phyloP scores from a whole-genome alignment of 768 basidiomycete species.

The Antrodiella citrinella region DNA sequence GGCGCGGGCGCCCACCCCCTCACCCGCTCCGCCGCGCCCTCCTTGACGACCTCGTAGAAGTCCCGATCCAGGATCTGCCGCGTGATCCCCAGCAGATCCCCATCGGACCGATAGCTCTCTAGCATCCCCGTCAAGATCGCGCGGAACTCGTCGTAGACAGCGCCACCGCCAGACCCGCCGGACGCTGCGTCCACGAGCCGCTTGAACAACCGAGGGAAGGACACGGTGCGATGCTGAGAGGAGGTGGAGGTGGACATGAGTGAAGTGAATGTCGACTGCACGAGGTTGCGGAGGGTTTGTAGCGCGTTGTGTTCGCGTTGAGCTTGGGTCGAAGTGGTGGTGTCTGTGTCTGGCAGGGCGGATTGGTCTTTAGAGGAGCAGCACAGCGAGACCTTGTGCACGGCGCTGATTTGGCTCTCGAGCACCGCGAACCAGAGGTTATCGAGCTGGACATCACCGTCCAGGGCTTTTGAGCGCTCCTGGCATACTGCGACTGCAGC shows the following conservation, averaged over 20 bases:
- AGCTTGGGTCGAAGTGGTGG: neutral
- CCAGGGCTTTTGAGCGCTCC: conserved; percentile 43
- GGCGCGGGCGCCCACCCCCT: conserved; percentile 53
- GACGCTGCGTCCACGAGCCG: conserved; percentile 75
- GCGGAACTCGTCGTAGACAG: conserved; percentile 85
- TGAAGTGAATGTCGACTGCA: conserved; percentile 77
- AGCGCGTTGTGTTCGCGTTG: conserved; percentile 30
- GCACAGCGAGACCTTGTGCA: conserved; percentile 58
- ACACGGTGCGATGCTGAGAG: conserved; percentile 44
- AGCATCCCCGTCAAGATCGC: conserved; percentile 91
- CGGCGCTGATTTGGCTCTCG: conserved; percentile 69
- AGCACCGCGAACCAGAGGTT: conserved; percentile 89
- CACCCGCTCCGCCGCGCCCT: conserved; percentile 45
- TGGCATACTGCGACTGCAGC: conserved; percentile 65
- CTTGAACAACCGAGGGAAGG: conserved; percentile 90
- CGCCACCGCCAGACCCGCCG: conserved; percentile 41
- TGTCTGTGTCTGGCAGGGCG: neutral
- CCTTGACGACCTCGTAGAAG: conserved; percentile 64
- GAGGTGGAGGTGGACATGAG: conserved; percentile 81
- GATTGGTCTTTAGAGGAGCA: conserved; percentile 12
- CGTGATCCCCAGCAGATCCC: conserved; percentile 81
- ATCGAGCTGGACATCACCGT: conserved; percentile 46
- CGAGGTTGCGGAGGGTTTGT: conserved; percentile 55
- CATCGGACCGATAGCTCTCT: conserved; percentile 88
- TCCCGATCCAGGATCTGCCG: conserved; percentile 77